A percentile compares a stretch with the other conserved stretches of the same genome.
These are phyloP conservation scores for Physcomitrium patens DNA, from an alignment of 225 moss, liverwort and hornwort genomes.

Conservation along the genomic window DNA sequence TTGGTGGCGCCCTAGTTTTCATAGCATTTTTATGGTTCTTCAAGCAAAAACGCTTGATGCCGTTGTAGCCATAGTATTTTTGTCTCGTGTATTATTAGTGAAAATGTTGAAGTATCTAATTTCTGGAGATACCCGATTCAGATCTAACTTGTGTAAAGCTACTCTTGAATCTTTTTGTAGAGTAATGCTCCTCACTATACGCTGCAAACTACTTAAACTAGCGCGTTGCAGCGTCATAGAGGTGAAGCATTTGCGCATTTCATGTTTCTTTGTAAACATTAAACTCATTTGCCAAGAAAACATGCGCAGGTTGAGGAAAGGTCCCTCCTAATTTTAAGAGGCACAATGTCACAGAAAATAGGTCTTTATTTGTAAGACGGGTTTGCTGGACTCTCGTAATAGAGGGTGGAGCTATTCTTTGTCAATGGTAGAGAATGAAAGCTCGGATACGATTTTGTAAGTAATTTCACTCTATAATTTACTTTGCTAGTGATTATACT, in stretches of 20 bases:
- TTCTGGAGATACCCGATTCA: constrained; percentile 21
- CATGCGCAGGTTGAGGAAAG: constrained; percentile 28
- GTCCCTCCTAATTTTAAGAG: background rate
- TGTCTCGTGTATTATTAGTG: constrained; percentile 7
- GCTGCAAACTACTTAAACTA: constrained; percentile 13
- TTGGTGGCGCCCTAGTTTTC: constrained; percentile 65
- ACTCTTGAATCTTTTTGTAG: constrained; percentile 9
- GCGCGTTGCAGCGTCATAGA: constrained; percentile 29
- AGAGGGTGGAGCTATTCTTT: constrained; percentile 55
- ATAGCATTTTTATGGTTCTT: constrained; percentile 85
- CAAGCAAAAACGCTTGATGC: constrained; percentile 87
- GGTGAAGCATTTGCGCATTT: constrained; percentile 22
- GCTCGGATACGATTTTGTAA: constrained; percentile 8
- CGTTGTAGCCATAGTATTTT: constrained; percentile 42
- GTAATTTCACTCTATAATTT: background rate
- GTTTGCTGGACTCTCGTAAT: constrained; percentile 35
- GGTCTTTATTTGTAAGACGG: constrained; percentile 23
- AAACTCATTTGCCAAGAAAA: constrained; percentile 24
- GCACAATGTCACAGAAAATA: too few species aligned
- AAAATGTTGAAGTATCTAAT: constrained; percentile 17
- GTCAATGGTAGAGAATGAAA: constrained; percentile 31
- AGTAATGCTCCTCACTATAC: constrained; percentile 14
- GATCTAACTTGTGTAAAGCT: constrained; percentile 27
- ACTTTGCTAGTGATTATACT: background rate
- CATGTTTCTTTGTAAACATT: constrained; percentile 11